These are phyloP conservation scores for Scheffersomyces spartinae DNA, from an alignment of 805 yeast genomes.

Conservation along the genomic window DNA sequence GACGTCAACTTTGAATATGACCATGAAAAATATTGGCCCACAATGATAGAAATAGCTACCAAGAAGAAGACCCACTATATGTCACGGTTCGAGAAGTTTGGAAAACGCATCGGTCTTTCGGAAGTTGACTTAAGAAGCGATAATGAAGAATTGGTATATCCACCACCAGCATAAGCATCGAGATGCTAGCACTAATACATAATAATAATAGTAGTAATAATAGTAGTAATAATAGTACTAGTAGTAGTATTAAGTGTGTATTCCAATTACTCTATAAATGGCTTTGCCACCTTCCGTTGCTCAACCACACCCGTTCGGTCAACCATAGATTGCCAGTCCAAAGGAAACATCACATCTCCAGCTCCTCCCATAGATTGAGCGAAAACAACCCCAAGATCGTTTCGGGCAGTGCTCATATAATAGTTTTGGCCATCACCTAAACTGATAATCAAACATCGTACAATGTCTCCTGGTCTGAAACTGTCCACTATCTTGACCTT, in stretches of 20 bases:
- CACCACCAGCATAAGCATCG: too few species aligned
- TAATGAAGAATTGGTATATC: constrained; percentile 1
- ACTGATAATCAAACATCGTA: constrained; percentile 72
- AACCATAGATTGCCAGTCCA: constrained; percentile 95
- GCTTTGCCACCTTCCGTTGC: constrained; percentile 85
- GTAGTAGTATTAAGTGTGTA: too few species aligned
- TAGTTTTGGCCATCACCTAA: constrained; percentile 92
- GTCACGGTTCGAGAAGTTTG: constrained; percentile 30
- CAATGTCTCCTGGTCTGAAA: constrained; percentile 87
- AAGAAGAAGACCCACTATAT: constrained; percentile 20
- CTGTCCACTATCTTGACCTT: constrained; percentile 67
- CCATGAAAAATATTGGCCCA: constrained; percentile 45
- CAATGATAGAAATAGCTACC: constrained; percentile 32
- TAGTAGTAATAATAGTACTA: too few species aligned
- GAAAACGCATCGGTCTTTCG: constrained; percentile 40
- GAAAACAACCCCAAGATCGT: constrained; percentile 88
- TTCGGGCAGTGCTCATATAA: constrained; percentile 78
- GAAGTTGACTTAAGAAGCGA: constrained; percentile 37
- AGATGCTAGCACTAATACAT: too few species aligned
- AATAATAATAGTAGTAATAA: too few species aligned
- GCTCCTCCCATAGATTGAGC: constrained; percentile 55
- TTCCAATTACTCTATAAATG: too few species aligned
- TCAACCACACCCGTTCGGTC: constrained; percentile 66
- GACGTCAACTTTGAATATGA: constrained; percentile 39
- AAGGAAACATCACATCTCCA: constrained; percentile 73